A percentile compares a stretch with the other conserved stretches of the same genome.
These are phyloP conservation scores for Yamadazyma trypodendri DNA, from an alignment of 1,139 yeast genomes.

Conservation along the genomic window DNA sequence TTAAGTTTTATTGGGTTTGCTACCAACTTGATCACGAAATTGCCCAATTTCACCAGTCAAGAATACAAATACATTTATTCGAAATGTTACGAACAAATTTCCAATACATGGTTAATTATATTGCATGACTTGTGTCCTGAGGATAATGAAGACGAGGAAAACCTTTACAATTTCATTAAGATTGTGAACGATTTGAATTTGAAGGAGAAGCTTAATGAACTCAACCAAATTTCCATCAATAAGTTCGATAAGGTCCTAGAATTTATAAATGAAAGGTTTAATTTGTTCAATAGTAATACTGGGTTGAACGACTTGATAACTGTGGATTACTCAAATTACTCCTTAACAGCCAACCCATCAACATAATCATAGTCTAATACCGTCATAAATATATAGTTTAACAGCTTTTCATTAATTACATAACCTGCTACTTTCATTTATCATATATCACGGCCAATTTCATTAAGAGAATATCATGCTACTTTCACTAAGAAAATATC, in stretches of 20 bases:
- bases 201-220: slow-evolving; percentile 50
- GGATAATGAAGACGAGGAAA: slow-evolving; percentile 18
- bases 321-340: slow-evolving; percentile 47
- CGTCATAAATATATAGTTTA: too few relatives aligned
- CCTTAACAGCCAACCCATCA: slow-evolving; percentile 20
- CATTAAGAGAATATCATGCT: background rate
- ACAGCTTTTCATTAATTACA: background rate
- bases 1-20: slow-evolving; percentile 68
- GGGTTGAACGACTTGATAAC: slow-evolving; percentile 43
- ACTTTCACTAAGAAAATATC: too few relatives aligned
- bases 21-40: slow-evolving; percentile 58
- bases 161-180: slow-evolving; percentile 27
- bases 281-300: slow-evolving; percentile 11
- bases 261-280: slow-evolving; percentile 27
- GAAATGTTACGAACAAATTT: slow-evolving; percentile 77
- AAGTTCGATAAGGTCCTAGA: slow-evolving; percentile 49
- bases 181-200: slow-evolving; percentile 35
- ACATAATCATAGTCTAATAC: slow-evolving; percentile 5
- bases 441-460: too few relatives aligned
- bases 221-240: slow-evolving; percentile 57
- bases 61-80: slow-evolving; percentile 72
- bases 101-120: slow-evolving; percentile 71
- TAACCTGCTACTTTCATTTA: too few relatives aligned
- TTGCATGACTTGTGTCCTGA: slow-evolving; percentile 39
- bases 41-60: slow-evolving; percentile 71